Evolutionary conservation across 2,329 filamentous ascomycete genomes (phyloP).

Genomic region (Penicillium psychrosexuale): DNA sequence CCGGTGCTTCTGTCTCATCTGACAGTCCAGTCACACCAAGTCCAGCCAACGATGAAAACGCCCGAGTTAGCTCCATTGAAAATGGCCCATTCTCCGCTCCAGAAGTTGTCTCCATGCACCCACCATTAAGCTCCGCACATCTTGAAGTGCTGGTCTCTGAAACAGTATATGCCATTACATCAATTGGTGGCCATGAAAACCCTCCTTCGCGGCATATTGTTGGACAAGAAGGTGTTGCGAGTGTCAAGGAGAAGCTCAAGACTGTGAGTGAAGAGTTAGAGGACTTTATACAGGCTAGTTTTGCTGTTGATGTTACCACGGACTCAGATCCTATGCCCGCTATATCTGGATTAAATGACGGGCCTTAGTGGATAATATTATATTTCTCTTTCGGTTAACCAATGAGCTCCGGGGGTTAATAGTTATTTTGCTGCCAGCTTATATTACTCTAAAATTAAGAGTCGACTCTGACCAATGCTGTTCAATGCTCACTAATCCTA

Average conservation of each 20-base stretch:
- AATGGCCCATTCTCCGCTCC: conserved; percentile 38
- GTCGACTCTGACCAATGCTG: background rate
- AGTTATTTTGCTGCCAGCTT: background rate
- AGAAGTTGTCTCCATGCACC: conserved; percentile 66
- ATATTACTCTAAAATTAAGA: background rate
- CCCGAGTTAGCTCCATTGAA: conserved; percentile 26
- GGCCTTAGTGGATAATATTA: conserved; percentile 12
- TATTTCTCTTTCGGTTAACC: background rate
- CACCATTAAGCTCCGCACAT: conserved; percentile 65
- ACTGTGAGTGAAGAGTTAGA: conserved; percentile 94
- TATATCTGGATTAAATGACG: conserved; percentile 5
- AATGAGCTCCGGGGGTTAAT: background rate
- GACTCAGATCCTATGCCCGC: conserved; percentile 28
- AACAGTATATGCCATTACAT: conserved; percentile 84
- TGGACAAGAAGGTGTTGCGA: conserved; percentile 78
- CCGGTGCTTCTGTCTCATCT: conserved; percentile 43
- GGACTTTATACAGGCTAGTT: conserved; percentile 88
- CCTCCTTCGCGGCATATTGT: conserved; percentile 93
- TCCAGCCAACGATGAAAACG: conserved; percentile 17
- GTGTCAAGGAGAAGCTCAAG: conserved; percentile 93
- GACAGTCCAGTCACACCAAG: conserved; percentile 1
- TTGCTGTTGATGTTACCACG: conserved; percentile 65
- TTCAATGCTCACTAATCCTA: background rate
- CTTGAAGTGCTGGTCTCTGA: conserved; percentile 76
- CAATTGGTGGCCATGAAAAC: conserved; percentile 93